Evolutionary conservation across 2,329 filamentous ascomycete genomes (phyloP).

Genomic region (Dothistroma septosporum): DNA sequence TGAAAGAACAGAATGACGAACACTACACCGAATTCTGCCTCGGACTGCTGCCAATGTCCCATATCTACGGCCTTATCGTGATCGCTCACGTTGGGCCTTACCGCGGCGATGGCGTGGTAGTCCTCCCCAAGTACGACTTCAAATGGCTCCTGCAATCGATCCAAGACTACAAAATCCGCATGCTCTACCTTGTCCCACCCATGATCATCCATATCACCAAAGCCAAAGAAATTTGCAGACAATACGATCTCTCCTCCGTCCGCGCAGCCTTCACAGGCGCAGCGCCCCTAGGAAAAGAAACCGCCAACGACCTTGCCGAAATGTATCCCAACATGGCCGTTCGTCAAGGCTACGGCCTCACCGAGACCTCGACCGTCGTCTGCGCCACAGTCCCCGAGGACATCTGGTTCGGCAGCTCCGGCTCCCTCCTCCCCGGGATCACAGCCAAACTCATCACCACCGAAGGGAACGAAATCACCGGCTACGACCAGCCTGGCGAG

Average conservation of each 20-base stretch:
- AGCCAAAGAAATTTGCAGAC: slow-evolving; percentile 55
- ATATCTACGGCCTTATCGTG: slow-evolving; percentile 75
- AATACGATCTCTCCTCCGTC: slow-evolving; percentile 70
- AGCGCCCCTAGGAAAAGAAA: slow-evolving; percentile 71
- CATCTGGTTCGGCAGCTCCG: slow-evolving; percentile 66
- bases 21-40: slow-evolving; percentile 53
- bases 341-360: slow-evolving; percentile 64
- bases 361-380: slow-evolving; percentile 71
- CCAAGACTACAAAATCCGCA: slow-evolving; percentile 63
- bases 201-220: slow-evolving; percentile 75
- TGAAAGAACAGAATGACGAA: slow-evolving; percentile 18
- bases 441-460: slow-evolving; percentile 63
- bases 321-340: slow-evolving; percentile 63
- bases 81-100: slow-evolving; percentile 63
- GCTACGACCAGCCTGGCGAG: slow-evolving; percentile 72
- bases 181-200: slow-evolving; percentile 69
- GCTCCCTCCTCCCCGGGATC: slow-evolving; percentile 62
- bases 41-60: slow-evolving; percentile 73
- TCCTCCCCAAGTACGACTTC: slow-evolving; percentile 74
- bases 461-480: slow-evolving; percentile 67
- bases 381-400: slow-evolving; percentile 58
- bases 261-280: slow-evolving; percentile 67
- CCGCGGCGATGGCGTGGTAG: slow-evolving; percentile 67
- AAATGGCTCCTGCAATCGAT: slow-evolving; percentile 60
- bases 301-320: slow-evolving; percentile 58